Evolutionary conservation across 2,329 filamentous ascomycete species (phyloP).

Genomic region (Colletotrichum camelliae): DNA sequence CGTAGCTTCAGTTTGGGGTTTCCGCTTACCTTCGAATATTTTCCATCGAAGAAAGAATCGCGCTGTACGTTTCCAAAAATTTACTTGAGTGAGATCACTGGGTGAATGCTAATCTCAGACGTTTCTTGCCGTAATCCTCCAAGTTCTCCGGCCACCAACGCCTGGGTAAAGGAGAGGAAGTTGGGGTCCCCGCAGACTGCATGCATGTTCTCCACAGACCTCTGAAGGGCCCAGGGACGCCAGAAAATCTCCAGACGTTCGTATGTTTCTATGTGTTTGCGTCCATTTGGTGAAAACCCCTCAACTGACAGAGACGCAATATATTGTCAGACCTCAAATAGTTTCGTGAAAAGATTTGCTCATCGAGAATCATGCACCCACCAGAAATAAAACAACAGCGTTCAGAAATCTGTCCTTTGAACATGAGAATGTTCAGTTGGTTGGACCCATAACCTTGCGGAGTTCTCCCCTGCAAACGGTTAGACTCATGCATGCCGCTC

Average conservation of each 20-base stretch:
- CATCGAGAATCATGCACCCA: not conserved
- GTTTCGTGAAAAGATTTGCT: not conserved
- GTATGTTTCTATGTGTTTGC: not conserved
- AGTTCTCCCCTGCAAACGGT: not conserved
- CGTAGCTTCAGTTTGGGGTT: not conserved
- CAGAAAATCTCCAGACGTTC: not conserved
- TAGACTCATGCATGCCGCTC: not conserved
- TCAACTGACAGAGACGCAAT: not conserved
- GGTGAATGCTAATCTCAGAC: accelerated
- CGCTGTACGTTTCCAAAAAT: not conserved
- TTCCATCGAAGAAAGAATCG: accelerated
- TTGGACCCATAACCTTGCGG: not conserved
- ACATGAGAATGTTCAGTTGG: not conserved
- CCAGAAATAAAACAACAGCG: not conserved
- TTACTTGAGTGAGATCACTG: not conserved
- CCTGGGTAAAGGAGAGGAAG: not conserved
- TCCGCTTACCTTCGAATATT: not conserved
- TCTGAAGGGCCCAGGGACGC: not conserved
- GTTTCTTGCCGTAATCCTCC: not conserved
- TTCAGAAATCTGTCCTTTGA: not conserved
- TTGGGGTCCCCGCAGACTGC: not conserved
- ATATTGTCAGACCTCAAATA: accelerated
- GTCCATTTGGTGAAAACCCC: not conserved
- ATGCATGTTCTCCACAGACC: not conserved
- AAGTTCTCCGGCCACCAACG: not conserved